Conservation (phyloP, 352 stramenopile species). For the Pythium apleroticum region DNA sequence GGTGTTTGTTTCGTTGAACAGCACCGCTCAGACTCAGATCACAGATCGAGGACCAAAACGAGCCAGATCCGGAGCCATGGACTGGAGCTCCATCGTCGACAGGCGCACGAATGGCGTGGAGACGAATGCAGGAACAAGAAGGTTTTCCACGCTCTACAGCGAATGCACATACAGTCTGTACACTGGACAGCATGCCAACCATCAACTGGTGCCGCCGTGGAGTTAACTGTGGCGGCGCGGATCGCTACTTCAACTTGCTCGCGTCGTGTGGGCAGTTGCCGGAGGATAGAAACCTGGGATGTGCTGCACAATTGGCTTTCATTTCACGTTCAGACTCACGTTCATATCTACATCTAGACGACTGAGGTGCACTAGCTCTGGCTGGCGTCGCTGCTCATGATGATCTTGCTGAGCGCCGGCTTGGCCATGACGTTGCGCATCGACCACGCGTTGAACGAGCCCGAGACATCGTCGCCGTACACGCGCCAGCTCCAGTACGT, state of each 20-base stretch:
- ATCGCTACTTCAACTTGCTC: no score
- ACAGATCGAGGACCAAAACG: conserved; percentile 5
- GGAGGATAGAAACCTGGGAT: no score
- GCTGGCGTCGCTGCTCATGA: conserved; percentile 1
- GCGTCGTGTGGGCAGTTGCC: no score
- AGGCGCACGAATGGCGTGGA: not conserved
- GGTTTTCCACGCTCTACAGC: not conserved
- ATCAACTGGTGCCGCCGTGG: no score
- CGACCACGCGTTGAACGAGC: conserved; percentile 28
- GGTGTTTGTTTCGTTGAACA: conserved; percentile 23
- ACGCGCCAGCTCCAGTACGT: conserved; percentile 33
- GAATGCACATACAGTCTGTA: not conserved
- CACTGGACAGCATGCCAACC: no score
- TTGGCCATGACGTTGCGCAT: conserved; percentile 31
- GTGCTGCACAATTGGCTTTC: no score
- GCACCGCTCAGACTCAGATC: conserved; percentile 19
- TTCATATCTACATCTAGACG: not conserved
- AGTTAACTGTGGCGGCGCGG: no score
- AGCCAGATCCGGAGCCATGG: not conserved
- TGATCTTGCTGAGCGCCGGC: conserved; percentile 17
- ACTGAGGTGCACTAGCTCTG: not conserved
- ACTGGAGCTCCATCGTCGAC: not conserved
- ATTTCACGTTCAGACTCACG: not conserved
- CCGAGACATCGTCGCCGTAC: conserved; percentile 21
- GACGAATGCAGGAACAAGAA: not conserved